These are phyloP conservation scores for Puccinia polysora DNA, from an alignment of 1,284 basidiomycete genomes.

Conservation along the genomic window DNA sequence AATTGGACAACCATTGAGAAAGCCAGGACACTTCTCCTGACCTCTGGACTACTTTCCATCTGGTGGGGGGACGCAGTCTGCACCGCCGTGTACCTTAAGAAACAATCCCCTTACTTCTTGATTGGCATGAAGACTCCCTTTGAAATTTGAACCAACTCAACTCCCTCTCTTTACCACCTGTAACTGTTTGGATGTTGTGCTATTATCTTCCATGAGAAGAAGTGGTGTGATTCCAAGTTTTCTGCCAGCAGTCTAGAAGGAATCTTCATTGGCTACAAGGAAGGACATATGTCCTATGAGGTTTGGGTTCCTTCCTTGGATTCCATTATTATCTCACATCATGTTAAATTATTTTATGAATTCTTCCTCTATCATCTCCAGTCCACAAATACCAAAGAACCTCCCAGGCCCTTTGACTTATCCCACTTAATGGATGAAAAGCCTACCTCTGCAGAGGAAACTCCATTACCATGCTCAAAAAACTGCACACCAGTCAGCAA, in stretches of 20 bases:
- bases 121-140: neutral
- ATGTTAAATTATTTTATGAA: conserved; percentile 1
- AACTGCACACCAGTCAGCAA: neutral
- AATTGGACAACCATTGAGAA: conserved; percentile 51
- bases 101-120: conserved; percentile 48
- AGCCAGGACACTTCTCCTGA: conserved; percentile 49
- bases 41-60: conserved; percentile 48
- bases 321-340: neutral
- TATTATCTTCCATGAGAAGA: neutral
- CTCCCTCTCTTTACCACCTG: neutral
- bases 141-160: neutral
- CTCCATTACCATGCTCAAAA: neutral
- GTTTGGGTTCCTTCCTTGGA: neutral
- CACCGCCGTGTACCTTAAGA: conserved; percentile 53
- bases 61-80: conserved; percentile 53
- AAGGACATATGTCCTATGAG: neutral
- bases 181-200: neutral
- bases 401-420: neutral
- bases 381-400: neutral
- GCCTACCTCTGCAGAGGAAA: neutral
- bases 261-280: neutral
- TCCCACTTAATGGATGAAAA: neutral
- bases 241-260: neutral
- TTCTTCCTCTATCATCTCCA: neutral
- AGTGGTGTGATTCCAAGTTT: neutral